Conservation (phyloP, 768 basidiomycete genomes). For the Russula ochroleuca region DNA sequence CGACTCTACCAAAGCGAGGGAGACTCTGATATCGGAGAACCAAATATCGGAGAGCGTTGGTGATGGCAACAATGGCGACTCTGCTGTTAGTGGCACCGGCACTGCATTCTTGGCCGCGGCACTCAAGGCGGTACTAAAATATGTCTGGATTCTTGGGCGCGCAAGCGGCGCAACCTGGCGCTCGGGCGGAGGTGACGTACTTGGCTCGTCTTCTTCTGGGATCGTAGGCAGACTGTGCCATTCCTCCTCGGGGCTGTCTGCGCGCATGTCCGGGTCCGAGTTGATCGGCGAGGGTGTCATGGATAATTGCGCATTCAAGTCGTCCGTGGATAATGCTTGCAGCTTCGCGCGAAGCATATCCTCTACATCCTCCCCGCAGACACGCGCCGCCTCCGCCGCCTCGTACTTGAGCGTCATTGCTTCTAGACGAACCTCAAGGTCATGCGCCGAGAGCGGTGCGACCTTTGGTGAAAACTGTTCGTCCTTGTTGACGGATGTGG, state of each 20-base stretch:
- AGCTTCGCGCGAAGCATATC: constrained; percentile 19
- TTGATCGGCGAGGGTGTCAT: not conserved
- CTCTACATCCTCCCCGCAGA: constrained; percentile 26
- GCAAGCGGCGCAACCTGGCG: not conserved
- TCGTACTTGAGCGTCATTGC: constrained; percentile 24
- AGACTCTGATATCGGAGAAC: constrained; percentile 15
- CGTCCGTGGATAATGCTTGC: not conserved
- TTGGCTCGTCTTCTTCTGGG: constrained; percentile 18
- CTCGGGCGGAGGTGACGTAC: not conserved
- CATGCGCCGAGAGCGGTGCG: constrained; percentile 4
- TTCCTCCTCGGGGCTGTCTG: constrained; percentile 3
- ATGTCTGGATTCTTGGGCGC: constrained; percentile 14
- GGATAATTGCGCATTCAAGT: not conserved
- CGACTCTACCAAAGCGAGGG: constrained; percentile 11
- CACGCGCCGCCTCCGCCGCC: constrained; percentile 26
- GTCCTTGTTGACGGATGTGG: not conserved
- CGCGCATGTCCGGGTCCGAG: not conserved
- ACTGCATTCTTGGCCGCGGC: not conserved
- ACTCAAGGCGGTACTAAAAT: not conserved
- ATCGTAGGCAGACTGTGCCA: constrained; percentile 5
- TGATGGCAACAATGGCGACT: constrained; percentile 18
- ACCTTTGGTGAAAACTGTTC: not conserved
- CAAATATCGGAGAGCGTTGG: constrained; percentile 26
- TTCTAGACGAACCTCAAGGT: constrained; percentile 17
- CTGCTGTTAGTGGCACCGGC: not conserved